Conservation (phyloP, 108 stramenopile species). For the Conticribra weissflogii region DNA sequence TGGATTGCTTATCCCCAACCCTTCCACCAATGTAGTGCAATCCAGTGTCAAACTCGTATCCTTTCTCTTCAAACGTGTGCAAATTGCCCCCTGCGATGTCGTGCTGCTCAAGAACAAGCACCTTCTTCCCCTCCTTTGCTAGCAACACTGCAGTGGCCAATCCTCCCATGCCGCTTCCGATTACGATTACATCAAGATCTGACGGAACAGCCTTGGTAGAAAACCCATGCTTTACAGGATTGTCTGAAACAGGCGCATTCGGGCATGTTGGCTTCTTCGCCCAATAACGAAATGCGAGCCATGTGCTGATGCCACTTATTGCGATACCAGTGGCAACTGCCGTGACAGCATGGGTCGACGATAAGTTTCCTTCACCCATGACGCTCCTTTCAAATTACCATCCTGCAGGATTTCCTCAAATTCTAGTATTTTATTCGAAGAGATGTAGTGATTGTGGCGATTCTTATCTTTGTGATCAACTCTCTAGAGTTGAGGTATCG, state of each 20-base stretch:
- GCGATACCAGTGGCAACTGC: background rate
- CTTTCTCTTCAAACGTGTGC: conserved; percentile 60
- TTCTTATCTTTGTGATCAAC: no score
- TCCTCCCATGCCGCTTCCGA: conserved; percentile 63
- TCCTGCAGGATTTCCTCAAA: no score
- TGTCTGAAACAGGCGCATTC: conserved; percentile 15
- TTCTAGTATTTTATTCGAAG: background rate
- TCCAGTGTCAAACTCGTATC: conserved; percentile 64
- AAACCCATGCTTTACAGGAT: conserved; percentile 46
- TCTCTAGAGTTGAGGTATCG: no score
- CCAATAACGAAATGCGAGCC: conserved; percentile 4
- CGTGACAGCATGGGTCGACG: no score
- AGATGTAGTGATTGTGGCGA: no score
- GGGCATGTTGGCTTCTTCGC: conserved; percentile 12
- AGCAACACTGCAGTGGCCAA: conserved; percentile 50
- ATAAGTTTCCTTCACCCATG: background rate
- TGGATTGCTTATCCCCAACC: conserved; percentile 26
- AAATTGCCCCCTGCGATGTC: conserved; percentile 56
- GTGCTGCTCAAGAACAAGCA: conserved; percentile 62
- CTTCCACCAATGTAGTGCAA: conserved; percentile 60
- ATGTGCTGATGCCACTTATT: background rate
- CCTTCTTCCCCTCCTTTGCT: conserved; percentile 55
- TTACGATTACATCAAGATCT: conserved; percentile 51
- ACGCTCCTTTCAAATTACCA: background rate
- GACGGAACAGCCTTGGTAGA: conserved; percentile 20